Evolutionary conservation across 1,139 yeast species (phyloP), one percentile per base, ranked within the genome.

Genomic region (Debaryomyces robertsiae): DNA sequence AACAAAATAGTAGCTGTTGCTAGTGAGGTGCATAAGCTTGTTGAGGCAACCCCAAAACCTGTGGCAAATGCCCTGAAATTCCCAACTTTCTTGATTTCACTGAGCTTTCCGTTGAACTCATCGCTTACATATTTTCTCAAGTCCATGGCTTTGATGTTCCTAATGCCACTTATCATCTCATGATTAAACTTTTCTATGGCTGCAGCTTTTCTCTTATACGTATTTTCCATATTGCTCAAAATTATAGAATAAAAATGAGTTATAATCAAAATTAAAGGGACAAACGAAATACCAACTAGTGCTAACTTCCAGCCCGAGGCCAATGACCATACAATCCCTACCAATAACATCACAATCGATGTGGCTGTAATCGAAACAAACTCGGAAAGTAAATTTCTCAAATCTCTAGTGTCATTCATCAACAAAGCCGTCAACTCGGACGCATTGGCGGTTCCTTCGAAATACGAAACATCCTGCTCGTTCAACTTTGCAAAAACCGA

Each of bases 291-390:
- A 1, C 95, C 94, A 1, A 88, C 93, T 11, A 91, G 63, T 1
- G 96, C 79, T 36, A 93, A 66, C 52, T 83, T 85, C 98, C 98
- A 93, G 0, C 96, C 96, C n/a, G 75, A 57, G 0, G 73, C 71
- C 4, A 89, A 50, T 0, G 96, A 82, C 97, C 98, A 91, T 4
- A 79, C 65, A 3, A 82, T 50, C 2, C 96, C 95, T 16, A 81
- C 62, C 0, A 69, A 30, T 0, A 84, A 67, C 42, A 90, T 71
- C 0, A 80, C 65, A 1, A 76, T 40, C 36, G 86, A 70, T 3
- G 82, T 77, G 1, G 79, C 53, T 0, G 76, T 39, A 0, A 84
- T 74, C 9, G 82, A 69, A 27, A 88, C 55, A 47, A 84, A 82
- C 31, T 79, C 79, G 1, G 89, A 73, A 2, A 85, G 72, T 39